These are phyloP conservation scores for Hypoxylon sp. DNA, from an alignment of 2,329 filamentous ascomycete species.

Conservation along the genomic window DNA sequence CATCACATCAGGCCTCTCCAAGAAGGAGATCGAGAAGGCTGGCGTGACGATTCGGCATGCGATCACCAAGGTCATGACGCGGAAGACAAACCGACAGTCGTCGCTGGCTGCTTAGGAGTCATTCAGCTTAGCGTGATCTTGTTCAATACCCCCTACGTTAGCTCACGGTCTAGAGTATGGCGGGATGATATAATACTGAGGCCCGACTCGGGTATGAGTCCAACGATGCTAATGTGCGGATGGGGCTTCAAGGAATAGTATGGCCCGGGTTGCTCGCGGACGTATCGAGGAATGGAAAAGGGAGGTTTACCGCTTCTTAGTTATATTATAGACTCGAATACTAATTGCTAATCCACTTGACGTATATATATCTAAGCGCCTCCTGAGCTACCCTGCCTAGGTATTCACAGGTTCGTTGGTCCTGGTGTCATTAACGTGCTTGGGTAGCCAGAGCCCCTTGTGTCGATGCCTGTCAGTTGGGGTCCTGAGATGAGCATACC, in stretches of 20 bases:
- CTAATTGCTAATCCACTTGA: conserved; percentile 41
- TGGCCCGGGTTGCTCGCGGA: conserved; percentile 6
- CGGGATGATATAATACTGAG: conserved; percentile 4
- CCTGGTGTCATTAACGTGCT: background rate
- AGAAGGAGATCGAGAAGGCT: conserved; percentile 96
- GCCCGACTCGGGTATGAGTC: conserved; percentile 14
- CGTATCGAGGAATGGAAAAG: conserved; percentile 19
- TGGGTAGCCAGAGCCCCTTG: background rate
- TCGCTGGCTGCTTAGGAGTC: conserved; percentile 47
- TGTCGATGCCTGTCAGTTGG: too few relatives aligned
- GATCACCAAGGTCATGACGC: conserved; percentile 87
- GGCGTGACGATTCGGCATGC: conserved; percentile 88
- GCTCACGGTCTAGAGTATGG: conserved; percentile 5
- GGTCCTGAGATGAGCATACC: too few relatives aligned
- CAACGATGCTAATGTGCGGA: conserved; percentile 17
- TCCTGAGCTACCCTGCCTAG: too few relatives aligned
- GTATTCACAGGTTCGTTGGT: background rate
- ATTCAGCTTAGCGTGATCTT: conserved; percentile 36
- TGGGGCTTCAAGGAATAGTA: conserved; percentile 1
- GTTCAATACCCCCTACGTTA: conserved; percentile 3
- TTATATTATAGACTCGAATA: conserved; percentile 35
- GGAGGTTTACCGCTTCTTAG: conserved; percentile 2
- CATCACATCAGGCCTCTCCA: conserved; percentile 84
- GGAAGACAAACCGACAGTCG: conserved; percentile 62
- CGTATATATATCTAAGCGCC: background rate